Evolutionary conservation across 179 eudicot genomes (phyloP).

Genomic region (Vitellaria paradoxa): DNA sequence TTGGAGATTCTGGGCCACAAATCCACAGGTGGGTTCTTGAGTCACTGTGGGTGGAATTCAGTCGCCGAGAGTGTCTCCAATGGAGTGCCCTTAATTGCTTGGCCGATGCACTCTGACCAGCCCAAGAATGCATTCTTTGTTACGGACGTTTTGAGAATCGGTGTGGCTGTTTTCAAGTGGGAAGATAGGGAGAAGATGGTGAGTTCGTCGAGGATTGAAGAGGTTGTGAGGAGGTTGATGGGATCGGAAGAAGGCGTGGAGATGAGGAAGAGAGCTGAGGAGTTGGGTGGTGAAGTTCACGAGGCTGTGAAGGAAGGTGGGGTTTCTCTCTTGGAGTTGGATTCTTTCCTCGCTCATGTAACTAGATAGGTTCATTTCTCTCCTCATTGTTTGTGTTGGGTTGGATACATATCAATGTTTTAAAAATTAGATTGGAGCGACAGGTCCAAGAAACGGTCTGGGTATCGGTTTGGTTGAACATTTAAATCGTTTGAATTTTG

Average conservation of each 20-base stretch:
- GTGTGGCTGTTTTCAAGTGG: constrained; percentile 19
- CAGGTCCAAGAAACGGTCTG: too few relatives aligned
- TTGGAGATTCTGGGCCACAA: constrained; percentile 32
- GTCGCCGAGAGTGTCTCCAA: constrained; percentile 29
- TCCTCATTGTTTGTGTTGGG: neutral
- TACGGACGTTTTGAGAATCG: constrained; percentile 16
- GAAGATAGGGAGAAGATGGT: constrained; percentile 21
- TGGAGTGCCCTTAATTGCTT: constrained; percentile 31
- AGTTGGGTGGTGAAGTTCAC: constrained; percentile 11
- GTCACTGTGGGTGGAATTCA: constrained; percentile 39
- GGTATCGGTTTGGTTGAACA: too few relatives aligned
- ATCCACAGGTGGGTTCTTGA: constrained; percentile 34
- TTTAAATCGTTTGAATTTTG: too few relatives aligned
- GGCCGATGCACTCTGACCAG: constrained; percentile 41
- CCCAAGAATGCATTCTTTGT: constrained; percentile 21
- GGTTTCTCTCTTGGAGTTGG: constrained; percentile 9
- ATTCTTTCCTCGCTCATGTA: constrained; percentile 19
- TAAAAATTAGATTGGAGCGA: too few relatives aligned
- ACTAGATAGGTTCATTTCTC: constrained; percentile 4
- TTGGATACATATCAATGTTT: too few relatives aligned
- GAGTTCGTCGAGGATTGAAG: neutral
- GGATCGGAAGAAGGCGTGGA: constrained; percentile 15
- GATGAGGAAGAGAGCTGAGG: constrained; percentile 21
- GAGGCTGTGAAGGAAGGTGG: constrained; percentile 17
- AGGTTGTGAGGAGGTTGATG: constrained; percentile 16